A percentile compares a stretch with the other conserved stretches of the same genome.
Evolutionary conservation across 345 rosid genomes (phyloP).

Genomic region (Abelmoschus esculentus): DNA sequence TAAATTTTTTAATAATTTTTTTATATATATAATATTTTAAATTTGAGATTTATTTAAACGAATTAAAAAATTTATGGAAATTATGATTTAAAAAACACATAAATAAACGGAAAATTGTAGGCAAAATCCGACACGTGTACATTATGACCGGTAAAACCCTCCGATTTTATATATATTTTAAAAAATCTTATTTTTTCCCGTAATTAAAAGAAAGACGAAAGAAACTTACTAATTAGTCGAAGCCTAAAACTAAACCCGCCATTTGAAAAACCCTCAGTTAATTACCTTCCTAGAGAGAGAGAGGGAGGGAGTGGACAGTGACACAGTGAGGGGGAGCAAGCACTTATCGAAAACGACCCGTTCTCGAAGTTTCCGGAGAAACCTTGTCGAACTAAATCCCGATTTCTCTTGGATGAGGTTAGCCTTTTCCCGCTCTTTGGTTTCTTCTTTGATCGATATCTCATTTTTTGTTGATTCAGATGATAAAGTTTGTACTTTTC

Average conservation of each 20-base stretch:
- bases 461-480: neutral
- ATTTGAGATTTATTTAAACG: too few species aligned
- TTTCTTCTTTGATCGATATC: neutral
- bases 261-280: conserved; percentile 7
- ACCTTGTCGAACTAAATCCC: neutral
- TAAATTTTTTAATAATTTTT: too few species aligned
- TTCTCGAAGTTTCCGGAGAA: neutral
- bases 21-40: too few species aligned
- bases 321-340: neutral
- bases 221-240: neutral
- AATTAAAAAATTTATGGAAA: too few species aligned
- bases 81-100: too few species aligned
- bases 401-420: conserved; percentile 7
- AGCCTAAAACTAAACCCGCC: conserved; percentile 12
- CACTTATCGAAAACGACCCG: conserved; percentile 9
- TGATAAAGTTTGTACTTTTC: neutral
- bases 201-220: too few species aligned
- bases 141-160: neutral
- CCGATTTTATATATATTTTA: neutral
- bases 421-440: neutral
- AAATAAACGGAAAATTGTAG: neutral
- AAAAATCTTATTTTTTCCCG: neutral
- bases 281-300: neutral
- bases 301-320: neutral
- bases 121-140: neutral